Conservation (phyloP, 75 land plant genomes). For the Cunninghamia lanceolata region DNA sequence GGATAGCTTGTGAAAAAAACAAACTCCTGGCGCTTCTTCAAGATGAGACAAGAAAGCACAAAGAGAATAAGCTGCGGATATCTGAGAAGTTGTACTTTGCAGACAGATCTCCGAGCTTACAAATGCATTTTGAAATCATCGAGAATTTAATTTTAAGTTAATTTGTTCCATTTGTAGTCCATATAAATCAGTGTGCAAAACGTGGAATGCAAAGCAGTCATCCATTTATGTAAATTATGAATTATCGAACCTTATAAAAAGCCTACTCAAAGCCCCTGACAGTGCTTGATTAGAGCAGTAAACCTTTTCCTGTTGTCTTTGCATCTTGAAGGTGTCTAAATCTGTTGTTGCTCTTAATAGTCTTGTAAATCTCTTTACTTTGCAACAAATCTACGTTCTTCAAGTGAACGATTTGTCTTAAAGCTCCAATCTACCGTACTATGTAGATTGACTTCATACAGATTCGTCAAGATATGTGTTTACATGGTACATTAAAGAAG, state of each 20-base stretch:
- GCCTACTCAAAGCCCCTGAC: not conserved
- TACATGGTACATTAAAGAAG: not conserved
- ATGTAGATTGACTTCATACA: not conserved
- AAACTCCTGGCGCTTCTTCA: slow-evolving; percentile 38
- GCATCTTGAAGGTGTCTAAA: not conserved
- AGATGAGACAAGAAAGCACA: slow-evolving; percentile 30
- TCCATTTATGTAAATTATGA: not conserved
- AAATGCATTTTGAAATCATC: slow-evolving; percentile 96
- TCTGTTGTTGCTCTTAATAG: not conserved
- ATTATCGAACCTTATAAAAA: not conserved
- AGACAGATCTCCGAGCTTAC: slow-evolving; percentile 49
- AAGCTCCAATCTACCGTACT: not conserved
- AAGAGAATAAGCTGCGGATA: slow-evolving; percentile 51
- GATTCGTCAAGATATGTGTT: not conserved
- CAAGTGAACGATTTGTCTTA: not conserved
- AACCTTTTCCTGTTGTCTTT: not conserved
- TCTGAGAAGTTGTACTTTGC: slow-evolving; percentile 69
- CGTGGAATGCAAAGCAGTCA: not conserved
- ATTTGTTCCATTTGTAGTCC: not conserved
- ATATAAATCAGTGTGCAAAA: not conserved
- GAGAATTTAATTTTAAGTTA: slow-evolving; percentile 53
- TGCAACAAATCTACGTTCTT: not conserved
- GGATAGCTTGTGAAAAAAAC: slow-evolving; percentile 75
- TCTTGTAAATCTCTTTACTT: not conserved
- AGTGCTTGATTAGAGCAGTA: not conserved